Conservation (phyloP, 306 rosid genomes). For the Arachis hypogaea region DNA sequence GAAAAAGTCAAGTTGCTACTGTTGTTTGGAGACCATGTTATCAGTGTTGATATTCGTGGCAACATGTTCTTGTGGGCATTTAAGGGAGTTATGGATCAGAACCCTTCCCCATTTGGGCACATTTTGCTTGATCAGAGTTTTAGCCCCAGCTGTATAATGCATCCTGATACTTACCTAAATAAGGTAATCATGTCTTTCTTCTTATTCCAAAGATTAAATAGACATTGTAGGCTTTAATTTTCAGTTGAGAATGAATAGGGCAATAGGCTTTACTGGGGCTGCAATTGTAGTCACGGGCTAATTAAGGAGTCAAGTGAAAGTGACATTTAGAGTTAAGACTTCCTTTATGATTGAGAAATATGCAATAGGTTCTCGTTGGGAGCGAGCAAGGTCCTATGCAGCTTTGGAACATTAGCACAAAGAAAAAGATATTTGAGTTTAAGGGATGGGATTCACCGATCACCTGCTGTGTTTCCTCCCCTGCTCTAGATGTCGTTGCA, state of each 20-base stretch:
- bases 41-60: conserved; percentile 70
- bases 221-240: conserved; percentile 5
- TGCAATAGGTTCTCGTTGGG: conserved; percentile 76
- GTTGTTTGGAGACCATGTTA: conserved; percentile 79
- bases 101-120: conserved; percentile 61
- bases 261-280: too few relatives aligned
- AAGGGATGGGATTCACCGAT: conserved; percentile 91
- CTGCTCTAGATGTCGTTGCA: conserved; percentile 90
- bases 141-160: conserved; percentile 69
- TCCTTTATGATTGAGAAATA: conserved; percentile 32
- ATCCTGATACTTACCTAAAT: conserved; percentile 92
- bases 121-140: conserved; percentile 55
- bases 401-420: conserved; percentile 92
- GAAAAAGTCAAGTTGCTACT: conserved; percentile 72
- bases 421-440: conserved; percentile 80
- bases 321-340: background rate
- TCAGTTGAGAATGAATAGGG: too few relatives aligned
- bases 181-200: conserved; percentile 59
- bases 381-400: conserved; percentile 84
- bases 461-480: conserved; percentile 78
- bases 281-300: too few relatives aligned
- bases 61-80: conserved; percentile 79
- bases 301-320: background rate
- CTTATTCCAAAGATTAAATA: background rate
- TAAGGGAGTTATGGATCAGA: conserved; percentile 62